Percentiles rank a stretch among this genome's conserved stretches.
phyloP scores from a whole-genome alignment of 352 stramenopile species.

The Aphanomyces astaci region DNA sequence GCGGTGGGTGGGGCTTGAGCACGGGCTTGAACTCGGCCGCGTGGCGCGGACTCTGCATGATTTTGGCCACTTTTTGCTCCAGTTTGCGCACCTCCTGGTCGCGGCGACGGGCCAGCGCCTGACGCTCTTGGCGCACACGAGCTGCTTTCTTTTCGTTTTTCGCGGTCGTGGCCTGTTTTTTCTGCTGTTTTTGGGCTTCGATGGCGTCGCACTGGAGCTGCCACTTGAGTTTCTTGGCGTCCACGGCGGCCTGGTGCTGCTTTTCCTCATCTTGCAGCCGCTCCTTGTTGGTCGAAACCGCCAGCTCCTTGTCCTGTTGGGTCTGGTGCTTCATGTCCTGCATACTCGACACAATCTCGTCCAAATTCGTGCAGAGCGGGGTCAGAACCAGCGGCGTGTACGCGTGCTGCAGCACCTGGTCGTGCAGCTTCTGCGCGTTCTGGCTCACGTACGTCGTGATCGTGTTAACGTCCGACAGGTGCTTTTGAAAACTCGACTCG shows the following conservation, averaged over 20 bases:
- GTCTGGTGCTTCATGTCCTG: background rate
- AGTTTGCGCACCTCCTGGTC: background rate
- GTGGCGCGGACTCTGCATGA: background rate
- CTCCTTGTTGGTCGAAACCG: background rate
- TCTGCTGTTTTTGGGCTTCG: background rate
- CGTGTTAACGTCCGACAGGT: conserved; percentile 16
- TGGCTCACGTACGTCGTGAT: conserved; percentile 20
- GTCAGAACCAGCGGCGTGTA: background rate
- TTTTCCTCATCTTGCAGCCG: background rate
- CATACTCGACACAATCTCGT: background rate
- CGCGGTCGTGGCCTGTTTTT: background rate
- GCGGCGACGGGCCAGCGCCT: background rate
- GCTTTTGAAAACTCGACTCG: background rate
- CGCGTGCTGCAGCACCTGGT: background rate
- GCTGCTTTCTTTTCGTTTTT: background rate
- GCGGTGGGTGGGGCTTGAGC: background rate
- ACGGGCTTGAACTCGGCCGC: background rate
- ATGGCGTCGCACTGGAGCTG: background rate
- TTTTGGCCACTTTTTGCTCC: background rate
- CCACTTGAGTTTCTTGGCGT: background rate
- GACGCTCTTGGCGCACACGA: background rate
- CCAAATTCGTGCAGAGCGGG: background rate
- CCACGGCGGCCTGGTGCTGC: background rate
- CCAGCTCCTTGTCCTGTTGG: background rate
- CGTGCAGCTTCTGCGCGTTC: conserved; percentile 3